Evolutionary conservation across 257 asterid genomes (phyloP), one percentile per base, ranked within the genome.

Genomic region (Nicotiana obtusifolia): DNA sequence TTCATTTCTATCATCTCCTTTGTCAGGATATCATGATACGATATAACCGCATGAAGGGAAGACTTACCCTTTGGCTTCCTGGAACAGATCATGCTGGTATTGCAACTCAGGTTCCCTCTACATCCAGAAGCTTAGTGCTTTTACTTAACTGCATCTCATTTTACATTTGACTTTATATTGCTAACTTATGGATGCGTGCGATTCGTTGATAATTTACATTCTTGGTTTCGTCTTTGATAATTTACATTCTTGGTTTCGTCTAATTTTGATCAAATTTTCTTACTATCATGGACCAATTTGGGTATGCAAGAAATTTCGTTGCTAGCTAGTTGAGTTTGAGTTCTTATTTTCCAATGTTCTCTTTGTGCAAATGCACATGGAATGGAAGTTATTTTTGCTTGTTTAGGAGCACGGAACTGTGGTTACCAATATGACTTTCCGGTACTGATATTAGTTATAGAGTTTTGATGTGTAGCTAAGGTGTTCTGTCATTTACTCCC

Each of bases 1-100:
- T 75, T 75, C 24, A 49, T 49, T 75, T 75, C 22, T 26, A 13
- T 49, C 16, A 6, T 75, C 79, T 86, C 53, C 68, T 69, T 53
- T 80, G 89, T 84, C 84, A 95, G 99, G 99, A 95, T 85, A 91
- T 95, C 80, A 95, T 95, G 98, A 95, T 95, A 73, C 86, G 98
- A 86, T 95, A 92, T 89, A 85, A 93, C 65, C 93, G 99, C 75
- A 95, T 95, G 99, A 93, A 86, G 84, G 99, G 99, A 86, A 86
- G 94, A 71, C 97, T 97, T 64, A 90, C 99, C 47, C 97, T 95
- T 61, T 95, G 99, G 99, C 92, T 95, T 87, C 99, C 99, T 82
- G 99, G 99, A 83, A 94, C 99, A 47, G 99, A 95, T 87, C 99
- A 95, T 88, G 99, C 99, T 80, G 99, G 99, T 52, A 95, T 95